phyloP scores from a whole-genome alignment of 305 asterid genomes.

The Plantago lanceolata region DNA sequence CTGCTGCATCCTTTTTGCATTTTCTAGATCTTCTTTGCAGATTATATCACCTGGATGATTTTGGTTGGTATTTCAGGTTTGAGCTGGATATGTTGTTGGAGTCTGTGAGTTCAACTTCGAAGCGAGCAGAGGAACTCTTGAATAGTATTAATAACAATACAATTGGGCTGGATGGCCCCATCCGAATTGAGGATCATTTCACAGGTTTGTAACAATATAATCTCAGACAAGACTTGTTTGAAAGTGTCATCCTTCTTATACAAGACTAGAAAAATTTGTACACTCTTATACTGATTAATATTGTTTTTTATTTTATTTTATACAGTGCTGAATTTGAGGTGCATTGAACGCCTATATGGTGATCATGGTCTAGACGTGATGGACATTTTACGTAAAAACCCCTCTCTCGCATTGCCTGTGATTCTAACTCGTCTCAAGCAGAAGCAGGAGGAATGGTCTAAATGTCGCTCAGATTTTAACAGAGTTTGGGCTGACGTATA shows the following conservation, averaged over 20 bases:
- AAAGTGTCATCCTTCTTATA: constrained; percentile 16
- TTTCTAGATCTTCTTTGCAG: background rate
- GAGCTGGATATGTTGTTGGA: constrained; percentile 98
- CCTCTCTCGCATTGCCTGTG: constrained; percentile 75
- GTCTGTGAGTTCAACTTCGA: constrained; percentile 78
- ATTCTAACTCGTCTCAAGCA: constrained; percentile 89
- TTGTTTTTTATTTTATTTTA: constrained; percentile 27
- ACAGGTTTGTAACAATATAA: constrained; percentile 55
- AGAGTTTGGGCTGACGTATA: constrained; percentile 98
- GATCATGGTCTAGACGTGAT: constrained; percentile 98
- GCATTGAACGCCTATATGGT: constrained; percentile 97
- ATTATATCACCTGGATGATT: constrained; percentile 19
- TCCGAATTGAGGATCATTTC: constrained; percentile 71
- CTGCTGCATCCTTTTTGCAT: background rate
- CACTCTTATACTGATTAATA: constrained; percentile 21
- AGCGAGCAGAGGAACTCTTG: constrained; percentile 81
- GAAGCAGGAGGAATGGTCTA: constrained; percentile 98
- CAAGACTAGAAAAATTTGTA: constrained; percentile 11
- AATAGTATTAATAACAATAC: constrained; percentile 58
- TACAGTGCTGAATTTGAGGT: constrained; percentile 77
- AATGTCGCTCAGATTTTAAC: constrained; percentile 87
- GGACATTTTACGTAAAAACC: constrained; percentile 87
- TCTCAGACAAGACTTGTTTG: constrained; percentile 14
- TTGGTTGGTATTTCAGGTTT: constrained; percentile 53
- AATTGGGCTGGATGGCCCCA: constrained; percentile 50